phyloP scores from a whole-genome alignment of 306 rosid genomes.

The Rosa chinensis region DNA sequence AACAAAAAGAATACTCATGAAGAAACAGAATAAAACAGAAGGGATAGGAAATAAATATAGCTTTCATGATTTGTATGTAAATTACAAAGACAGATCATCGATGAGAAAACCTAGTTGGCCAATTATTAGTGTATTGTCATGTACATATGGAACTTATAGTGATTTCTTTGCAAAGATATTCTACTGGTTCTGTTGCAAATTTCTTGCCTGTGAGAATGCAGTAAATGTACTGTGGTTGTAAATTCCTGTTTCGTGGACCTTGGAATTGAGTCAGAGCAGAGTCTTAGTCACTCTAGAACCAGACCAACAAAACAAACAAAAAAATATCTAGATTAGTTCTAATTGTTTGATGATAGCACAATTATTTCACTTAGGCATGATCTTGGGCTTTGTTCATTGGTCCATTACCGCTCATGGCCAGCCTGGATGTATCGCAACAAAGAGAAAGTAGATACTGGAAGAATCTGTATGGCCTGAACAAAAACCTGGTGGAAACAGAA shows the following conservation, averaged over 20 bases:
- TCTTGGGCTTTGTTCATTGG: neutral
- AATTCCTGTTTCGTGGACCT: neutral
- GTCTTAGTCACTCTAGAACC: neutral
- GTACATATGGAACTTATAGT: too few relatives aligned
- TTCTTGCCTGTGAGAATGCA: neutral
- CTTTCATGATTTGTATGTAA: neutral
- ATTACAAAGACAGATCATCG: neutral
- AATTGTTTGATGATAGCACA: neutral
- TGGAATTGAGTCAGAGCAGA: neutral
- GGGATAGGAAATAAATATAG: neutral
- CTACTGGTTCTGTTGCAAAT: too few relatives aligned
- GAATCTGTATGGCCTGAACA: neutral
- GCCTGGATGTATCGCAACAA: neutral
- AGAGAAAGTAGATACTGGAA: neutral
- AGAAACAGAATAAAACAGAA: neutral
- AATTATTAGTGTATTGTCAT: neutral
- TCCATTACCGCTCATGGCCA: neutral
- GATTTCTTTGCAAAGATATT: too few relatives aligned
- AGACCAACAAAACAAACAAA: neutral
- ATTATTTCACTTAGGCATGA: neutral
- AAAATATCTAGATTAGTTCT: neutral
- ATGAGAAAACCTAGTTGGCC: neutral
- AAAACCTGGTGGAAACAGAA: neutral
- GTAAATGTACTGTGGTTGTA: neutral
- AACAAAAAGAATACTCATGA: conserved; percentile 11